Percentiles rank a stretch among this genome's conserved stretches.
phyloP scores from a whole-genome alignment of 2,329 filamentous ascomycete species.

The Plenodomus biglobosus region DNA sequence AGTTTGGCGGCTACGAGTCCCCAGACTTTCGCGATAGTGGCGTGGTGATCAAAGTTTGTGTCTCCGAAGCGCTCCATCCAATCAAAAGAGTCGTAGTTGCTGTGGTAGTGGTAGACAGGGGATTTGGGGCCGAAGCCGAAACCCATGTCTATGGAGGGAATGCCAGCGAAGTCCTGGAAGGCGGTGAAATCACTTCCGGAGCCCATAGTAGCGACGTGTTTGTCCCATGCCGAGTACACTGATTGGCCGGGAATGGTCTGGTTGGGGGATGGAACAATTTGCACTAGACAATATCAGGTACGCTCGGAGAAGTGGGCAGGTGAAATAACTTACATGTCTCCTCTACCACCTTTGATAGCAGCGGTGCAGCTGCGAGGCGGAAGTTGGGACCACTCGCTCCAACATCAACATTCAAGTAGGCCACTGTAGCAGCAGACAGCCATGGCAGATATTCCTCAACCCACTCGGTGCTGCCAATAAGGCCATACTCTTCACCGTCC shows the following conservation, averaged over 20 bases:
- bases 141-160: conserved; percentile 52
- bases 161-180: conserved; percentile 57
- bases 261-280: conserved; percentile 58
- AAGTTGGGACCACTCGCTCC: conserved; percentile 69
- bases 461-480: conserved; percentile 89
- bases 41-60: conserved; percentile 60
- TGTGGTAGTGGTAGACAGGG: conserved; percentile 74
- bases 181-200: conserved; percentile 56
- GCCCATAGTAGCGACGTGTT: conserved; percentile 58
- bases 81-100: conserved; percentile 79
- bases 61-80: conserved; percentile 85
- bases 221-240: conserved; percentile 63
- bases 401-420: conserved; percentile 85
- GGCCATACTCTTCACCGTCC: conserved; percentile 75
- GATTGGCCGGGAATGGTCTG: conserved; percentile 71
- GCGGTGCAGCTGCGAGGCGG: conserved; percentile 66
- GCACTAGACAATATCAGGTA: conserved; percentile 24
- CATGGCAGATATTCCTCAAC: conserved; percentile 86
- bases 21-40: conserved; percentile 51
- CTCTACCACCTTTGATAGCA: conserved; percentile 72
- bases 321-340: conserved; percentile 54
- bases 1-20: conserved; percentile 50
- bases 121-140: conserved; percentile 43
- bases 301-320: neutral
- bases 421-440: conserved; percentile 71